phyloP scores from a whole-genome alignment of 208 protist genomes.

The Trichomonas tenax region DNA sequence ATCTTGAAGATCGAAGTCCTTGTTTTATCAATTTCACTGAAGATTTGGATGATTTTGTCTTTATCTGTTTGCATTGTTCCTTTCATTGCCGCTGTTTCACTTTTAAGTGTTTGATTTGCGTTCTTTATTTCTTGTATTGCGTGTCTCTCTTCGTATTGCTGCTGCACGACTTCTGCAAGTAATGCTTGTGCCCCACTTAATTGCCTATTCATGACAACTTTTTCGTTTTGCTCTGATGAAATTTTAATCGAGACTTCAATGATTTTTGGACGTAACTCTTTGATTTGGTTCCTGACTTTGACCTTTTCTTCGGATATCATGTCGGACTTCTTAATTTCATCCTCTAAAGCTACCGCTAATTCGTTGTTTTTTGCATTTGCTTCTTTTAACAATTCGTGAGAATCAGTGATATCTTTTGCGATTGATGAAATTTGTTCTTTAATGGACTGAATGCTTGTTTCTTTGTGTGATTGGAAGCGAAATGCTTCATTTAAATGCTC shows the following conservation, averaged over 20 bases:
- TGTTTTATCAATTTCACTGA: neutral
- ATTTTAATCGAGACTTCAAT: neutral
- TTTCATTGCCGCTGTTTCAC: neutral
- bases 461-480: neutral
- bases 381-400: neutral
- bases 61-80: neutral
- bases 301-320: neutral
- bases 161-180: neutral
- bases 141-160: neutral
- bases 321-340: neutral
- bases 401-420: neutral
- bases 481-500: neutral
- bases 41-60: neutral
- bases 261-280: neutral
- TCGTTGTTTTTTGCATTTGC: neutral
- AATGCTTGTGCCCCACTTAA: neutral
- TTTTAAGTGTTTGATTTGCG: too few relatives aligned
- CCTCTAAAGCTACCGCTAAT: neutral
- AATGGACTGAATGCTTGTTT: neutral
- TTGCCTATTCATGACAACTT: neutral
- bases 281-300: neutral
- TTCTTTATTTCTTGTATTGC: neutral
- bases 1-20: neutral
- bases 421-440: neutral
- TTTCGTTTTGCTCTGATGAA: neutral